Conservation (phyloP, 495 filamentous ascomycete species). For the Pyrenopolyporus hunteri region DNA sequence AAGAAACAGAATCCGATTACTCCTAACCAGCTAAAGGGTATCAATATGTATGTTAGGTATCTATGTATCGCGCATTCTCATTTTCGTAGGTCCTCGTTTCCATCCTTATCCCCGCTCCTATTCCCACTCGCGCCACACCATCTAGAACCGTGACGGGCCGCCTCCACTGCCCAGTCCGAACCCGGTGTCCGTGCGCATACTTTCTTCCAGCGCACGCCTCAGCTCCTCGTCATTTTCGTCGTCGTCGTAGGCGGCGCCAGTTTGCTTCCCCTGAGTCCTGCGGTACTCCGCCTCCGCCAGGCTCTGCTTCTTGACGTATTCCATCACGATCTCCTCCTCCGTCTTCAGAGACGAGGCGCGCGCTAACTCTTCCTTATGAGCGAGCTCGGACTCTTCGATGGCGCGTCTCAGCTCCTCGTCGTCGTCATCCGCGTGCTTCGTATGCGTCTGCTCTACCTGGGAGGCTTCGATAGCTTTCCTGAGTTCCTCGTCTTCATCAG, state of each 20-base stretch:
- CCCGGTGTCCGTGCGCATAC: slow-evolving; percentile 42
- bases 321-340: slow-evolving; percentile 76
- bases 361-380: slow-evolving; percentile 46
- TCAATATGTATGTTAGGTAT: slow-evolving; percentile 3
- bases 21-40: slow-evolving; percentile 5
- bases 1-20: neutral
- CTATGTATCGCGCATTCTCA: slow-evolving; percentile 5
- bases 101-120: neutral
- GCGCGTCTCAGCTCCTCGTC: slow-evolving; percentile 52
- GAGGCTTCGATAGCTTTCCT: slow-evolving; percentile 55
- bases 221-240: slow-evolving; percentile 53
- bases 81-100: neutral
- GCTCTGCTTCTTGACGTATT: slow-evolving; percentile 81
- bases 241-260: slow-evolving; percentile 17
- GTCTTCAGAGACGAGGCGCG: slow-evolving; percentile 53
- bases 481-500: slow-evolving; percentile 55
- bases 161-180: slow-evolving; percentile 20
- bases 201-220: slow-evolving; percentile 54
- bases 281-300: slow-evolving; percentile 66
- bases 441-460: slow-evolving; percentile 24
- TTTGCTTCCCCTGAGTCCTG: slow-evolving; percentile 34
- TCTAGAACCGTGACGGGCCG: slow-evolving; percentile 34
- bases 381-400: slow-evolving; percentile 55
- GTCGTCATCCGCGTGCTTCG: slow-evolving; percentile 41
- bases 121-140: neutral